Evolutionary conservation across 2,329 filamentous ascomycete species (phyloP), one percentile per base, ranked within the genome.

Genomic region (Chrysoporthe deuterocubensis): DNA sequence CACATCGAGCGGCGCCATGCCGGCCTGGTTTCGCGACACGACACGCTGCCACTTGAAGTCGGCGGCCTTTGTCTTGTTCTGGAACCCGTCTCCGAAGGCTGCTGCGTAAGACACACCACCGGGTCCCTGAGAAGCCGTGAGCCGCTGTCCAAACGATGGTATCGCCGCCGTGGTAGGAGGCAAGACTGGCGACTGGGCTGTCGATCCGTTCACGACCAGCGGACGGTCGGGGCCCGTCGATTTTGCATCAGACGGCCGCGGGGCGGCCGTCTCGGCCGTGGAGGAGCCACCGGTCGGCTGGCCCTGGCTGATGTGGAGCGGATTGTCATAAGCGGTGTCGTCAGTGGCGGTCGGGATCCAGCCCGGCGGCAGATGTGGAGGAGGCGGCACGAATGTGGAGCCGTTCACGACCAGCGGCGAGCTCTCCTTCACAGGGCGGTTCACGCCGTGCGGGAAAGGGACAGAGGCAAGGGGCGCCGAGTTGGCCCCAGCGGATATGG

Each of bases 1-100:
- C 70, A 88, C 86, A 32, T 81, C 82, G 67, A 79, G 85, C 56
- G 40, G 84, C 16, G 85, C 85, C 69, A 87, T 85, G 32, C 81
- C 82, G 68, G 79, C 85, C 56, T 84, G 83, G 64, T 81, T 79
- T 13, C 82, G 81, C 4, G 78, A 76, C 67, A 81, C 71, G 16
- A 78, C 69, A 2, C 81, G 76, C 70, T 81, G 80, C 32, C 78
- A 77, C 8, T 75, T 75, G 6, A 77, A 75, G 3, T 77, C 75
- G 11, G 78, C 75, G 46, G 79, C 7, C 74, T 75, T 18, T 76
- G 71, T 34, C 71, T 70, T 62, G 73, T 71, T 70, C 73, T 75
- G 67, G 73, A 69, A 26, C 71, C 69, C 52, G 75, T 75, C 65
- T 78, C 78, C 59, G 21, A 69, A 62, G 74, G 72, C 66, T 26